These are phyloP conservation scores for Ensete ventricosum DNA, from an alignment of 176 grass and related monocot species.

Conservation along the genomic window DNA sequence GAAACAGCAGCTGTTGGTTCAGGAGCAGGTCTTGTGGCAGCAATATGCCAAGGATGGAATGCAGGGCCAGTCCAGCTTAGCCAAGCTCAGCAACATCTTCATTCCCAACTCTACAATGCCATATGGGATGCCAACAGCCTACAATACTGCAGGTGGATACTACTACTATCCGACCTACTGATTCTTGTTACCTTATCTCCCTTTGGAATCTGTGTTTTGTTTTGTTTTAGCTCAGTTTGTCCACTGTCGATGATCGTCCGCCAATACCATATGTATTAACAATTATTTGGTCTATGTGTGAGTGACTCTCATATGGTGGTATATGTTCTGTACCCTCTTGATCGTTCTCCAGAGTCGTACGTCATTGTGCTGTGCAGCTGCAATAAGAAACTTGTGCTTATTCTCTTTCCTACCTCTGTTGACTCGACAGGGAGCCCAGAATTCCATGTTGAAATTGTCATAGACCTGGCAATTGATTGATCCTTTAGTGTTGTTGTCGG, in stretches of 20 bases:
- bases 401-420: not conserved
- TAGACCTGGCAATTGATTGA: too few species aligned
- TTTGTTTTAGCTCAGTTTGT: not conserved
- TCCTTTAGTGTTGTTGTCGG: too few species aligned
- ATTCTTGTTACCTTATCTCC: not conserved
- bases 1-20: constrained; percentile 61
- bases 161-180: constrained; percentile 34
- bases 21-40: constrained; percentile 76
- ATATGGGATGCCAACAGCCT: constrained; percentile 44
- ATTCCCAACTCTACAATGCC: constrained; percentile 28
- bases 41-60: constrained; percentile 51
- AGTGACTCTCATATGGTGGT: not conserved
- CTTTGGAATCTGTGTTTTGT: not conserved
- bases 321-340: not conserved
- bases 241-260: not conserved
- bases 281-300: not conserved
- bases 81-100: constrained; percentile 19
- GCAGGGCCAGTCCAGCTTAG: constrained; percentile 41
- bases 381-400: not conserved
- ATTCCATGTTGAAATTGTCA: too few species aligned
- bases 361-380: too few species aligned
- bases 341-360: not conserved
- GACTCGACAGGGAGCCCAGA: too few species aligned
- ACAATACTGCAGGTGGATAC: constrained; percentile 32
- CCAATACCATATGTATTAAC: not conserved